Base-by-base conservation (phyloP, 2,329 filamentous ascomycete species). In the Ophiosphaerella korrae region DNA sequence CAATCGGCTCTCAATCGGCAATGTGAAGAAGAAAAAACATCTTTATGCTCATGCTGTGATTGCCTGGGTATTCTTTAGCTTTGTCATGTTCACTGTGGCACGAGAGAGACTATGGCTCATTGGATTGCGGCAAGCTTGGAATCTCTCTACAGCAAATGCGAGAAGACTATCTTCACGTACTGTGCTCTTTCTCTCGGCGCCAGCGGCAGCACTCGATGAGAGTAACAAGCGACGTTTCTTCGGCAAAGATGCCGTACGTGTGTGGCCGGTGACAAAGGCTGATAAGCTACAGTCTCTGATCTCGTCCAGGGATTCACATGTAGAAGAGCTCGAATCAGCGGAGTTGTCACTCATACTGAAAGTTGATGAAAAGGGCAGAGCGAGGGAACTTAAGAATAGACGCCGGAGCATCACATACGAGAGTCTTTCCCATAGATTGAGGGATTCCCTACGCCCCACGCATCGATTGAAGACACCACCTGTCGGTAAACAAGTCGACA, bases 101-200 rank as follows among this genome's bases (percentile, higher is more conserved):
- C 84, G 93, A 50, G 93, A 97, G 74, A 87, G 85, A 69, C 88
- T 97, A 63, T 96, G 88, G 81, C 96, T 90, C 75, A 88, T 97
- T 78, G 96, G 95, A 67, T 77, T 97, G 44, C 89, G 92, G 57
- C 93, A 97, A 75, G 93, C 93, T 0, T 97, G 95, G 75, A 84
- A 95, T 35, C 83, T 95, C 48, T 92, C 91, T 9, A 91, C 92
- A 9, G 80, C 89, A 41, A 95, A 95, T 71, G 84, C 91, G 45
- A 88, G 87, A 66, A 89, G 92, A 50, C 86, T 97, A 39, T 97
- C 93, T 2, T 93, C 92, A 2, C 86, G 91, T 46, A 97, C 92
- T 1, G 89, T 97, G 1, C 84, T 99, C 11, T 92, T 96, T 73
- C 88, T 91, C 2, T 88, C 90, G 2, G 91, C 97, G 1, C 93